Evolutionary conservation across 2,329 filamentous ascomycete genomes (phyloP).

Genomic region (Grosmannia penicillata): DNA sequence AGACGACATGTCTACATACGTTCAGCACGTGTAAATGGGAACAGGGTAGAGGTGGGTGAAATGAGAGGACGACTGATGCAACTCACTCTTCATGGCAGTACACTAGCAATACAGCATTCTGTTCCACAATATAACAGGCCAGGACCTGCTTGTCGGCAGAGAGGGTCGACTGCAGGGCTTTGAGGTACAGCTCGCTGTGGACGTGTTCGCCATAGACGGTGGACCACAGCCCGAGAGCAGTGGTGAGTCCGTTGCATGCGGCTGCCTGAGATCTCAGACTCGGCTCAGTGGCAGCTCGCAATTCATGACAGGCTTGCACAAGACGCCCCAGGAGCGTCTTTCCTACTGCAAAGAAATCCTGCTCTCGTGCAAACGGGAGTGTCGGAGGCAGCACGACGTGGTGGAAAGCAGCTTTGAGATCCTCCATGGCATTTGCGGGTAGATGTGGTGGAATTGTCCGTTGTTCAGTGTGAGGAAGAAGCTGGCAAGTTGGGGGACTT

Average conservation of each 20-base stretch:
- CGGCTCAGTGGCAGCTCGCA: background rate
- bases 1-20: constrained; percentile 16
- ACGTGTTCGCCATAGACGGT: background rate
- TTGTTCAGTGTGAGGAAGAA: no score
- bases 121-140: constrained; percentile 7
- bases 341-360: background rate
- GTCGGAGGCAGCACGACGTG: constrained; percentile 8
- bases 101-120: constrained; percentile 19
- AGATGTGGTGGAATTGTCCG: no score
- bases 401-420: constrained; percentile 3
- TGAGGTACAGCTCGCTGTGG: background rate
- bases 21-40: background rate
- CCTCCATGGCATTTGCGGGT: no score
- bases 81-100: constrained; percentile 14
- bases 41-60: background rate
- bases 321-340: constrained; percentile 1
- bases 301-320: background rate
- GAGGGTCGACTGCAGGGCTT: background rate
- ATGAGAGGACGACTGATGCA: background rate
- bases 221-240: background rate
- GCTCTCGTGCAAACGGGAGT: constrained; percentile 2
- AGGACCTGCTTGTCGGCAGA: background rate
- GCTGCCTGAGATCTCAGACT: background rate
- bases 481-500: no score
- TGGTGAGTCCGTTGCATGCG: background rate